Evolutionary conservation across 2,329 filamentous ascomycete genomes (phyloP).

Genomic region (Bipolaris gigantea): DNA sequence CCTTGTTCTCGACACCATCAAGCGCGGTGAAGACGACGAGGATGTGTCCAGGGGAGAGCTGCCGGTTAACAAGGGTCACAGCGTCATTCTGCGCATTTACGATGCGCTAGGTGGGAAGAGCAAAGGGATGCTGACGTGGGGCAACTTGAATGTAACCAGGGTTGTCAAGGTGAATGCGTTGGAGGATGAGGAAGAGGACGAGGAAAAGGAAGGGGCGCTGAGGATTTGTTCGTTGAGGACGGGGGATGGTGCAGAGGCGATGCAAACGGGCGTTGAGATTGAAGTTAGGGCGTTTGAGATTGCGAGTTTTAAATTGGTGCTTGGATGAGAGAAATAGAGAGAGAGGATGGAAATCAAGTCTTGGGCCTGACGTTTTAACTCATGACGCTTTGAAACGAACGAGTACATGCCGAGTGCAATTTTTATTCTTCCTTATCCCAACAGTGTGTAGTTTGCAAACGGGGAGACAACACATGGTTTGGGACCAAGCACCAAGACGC

Average conservation of each 20-base stretch:
- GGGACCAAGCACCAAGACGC: background rate
- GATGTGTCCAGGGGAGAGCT: conserved; percentile 59
- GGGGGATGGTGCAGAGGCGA: conserved; percentile 54
- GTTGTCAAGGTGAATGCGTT: conserved; percentile 84
- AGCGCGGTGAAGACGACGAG: conserved; percentile 70
- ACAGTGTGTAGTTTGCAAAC: background rate
- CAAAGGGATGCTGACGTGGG: conserved; percentile 68
- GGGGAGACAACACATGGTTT: no score
- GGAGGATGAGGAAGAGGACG: conserved; percentile 88
- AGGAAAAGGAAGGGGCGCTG: conserved; percentile 68
- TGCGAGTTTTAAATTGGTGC: conserved; percentile 69
- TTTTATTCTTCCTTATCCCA: background rate
- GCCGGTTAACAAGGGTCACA: conserved; percentile 67
- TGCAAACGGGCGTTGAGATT: conserved; percentile 54
- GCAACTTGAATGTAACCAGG: conserved; percentile 68
- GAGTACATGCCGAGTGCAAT: background rate
- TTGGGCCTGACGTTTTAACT: background rate
- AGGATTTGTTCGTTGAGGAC: conserved; percentile 33
- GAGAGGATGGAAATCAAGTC: background rate
- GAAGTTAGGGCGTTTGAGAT: conserved; percentile 79
- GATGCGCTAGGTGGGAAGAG: conserved; percentile 84
- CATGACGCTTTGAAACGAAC: background rate
- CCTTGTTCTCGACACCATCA: conserved; percentile 83
- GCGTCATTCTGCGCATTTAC: conserved; percentile 82
- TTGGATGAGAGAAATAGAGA: conserved; percentile 6